Percentiles rank a stretch among this genome's conserved stretches.
Evolutionary conservation across 73 alveolate species (phyloP).

Genomic region (Paramecium pentaurelia): DNA sequence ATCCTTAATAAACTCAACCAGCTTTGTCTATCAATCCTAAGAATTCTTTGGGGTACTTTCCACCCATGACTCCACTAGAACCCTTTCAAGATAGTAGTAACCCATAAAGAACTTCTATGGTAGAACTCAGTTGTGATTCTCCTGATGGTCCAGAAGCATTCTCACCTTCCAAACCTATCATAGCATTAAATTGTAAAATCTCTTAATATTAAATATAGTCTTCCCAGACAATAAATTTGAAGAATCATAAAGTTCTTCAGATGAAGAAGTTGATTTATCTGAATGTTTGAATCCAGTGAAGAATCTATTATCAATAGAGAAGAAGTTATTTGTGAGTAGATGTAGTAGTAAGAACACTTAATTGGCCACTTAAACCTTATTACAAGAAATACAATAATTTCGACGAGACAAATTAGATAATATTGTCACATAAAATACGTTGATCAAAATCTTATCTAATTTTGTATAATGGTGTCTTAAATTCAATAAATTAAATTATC

Average conservation of each 20-base stretch:
- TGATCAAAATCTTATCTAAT: neutral
- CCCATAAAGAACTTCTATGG: neutral
- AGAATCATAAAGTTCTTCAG: neutral
- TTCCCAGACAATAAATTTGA: neutral
- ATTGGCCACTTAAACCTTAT: neutral
- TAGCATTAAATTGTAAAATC: neutral
- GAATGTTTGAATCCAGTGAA: slow-evolving; percentile 3
- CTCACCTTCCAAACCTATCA: neutral
- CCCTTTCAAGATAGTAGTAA: neutral
- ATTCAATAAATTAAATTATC: neutral
- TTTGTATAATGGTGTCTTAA: slow-evolving; percentile 26
- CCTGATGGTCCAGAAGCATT: neutral
- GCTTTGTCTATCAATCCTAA: neutral
- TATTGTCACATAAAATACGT: neutral
- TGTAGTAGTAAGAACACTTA: neutral
- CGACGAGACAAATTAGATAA: slow-evolving; percentile 23
- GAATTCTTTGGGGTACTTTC: neutral
- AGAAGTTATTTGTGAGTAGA: slow-evolving; percentile 32
- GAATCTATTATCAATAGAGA: slow-evolving; percentile 23
- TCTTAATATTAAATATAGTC: neutral
- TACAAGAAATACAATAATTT: neutral
- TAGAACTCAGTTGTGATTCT: neutral
- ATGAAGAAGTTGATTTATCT: neutral
- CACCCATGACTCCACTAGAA: neutral
- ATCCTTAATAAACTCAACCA: neutral